Base-by-base conservation (phyloP, 345 rosid species). In the Turnera subulata region DNA sequence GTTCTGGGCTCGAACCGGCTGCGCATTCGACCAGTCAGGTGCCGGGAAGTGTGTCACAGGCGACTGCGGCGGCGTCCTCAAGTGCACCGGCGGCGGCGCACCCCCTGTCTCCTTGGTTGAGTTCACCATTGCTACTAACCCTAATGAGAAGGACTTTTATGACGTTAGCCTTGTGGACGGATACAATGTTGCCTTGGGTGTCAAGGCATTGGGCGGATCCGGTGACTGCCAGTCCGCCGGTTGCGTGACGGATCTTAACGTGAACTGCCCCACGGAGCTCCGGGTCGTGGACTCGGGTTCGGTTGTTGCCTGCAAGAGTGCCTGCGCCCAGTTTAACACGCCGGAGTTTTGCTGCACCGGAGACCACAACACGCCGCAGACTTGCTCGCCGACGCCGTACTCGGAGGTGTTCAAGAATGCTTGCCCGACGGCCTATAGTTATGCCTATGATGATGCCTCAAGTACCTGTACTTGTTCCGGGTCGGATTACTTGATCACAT, bases 101-200 rank as follows among this genome's bases (percentile, higher is more conserved):
- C 92, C 96, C 14, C 98, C 98, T 0, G 86, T 69, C 2, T 65
- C 84, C 23, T 82, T 86, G 0, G 95, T 58, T 0, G 98, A 88
- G 58, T 86, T 91, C 77, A 91, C 98, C 10, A 67, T 84, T 18
- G 92, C 77, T 11, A 51, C 75, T 0, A 50, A 32, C 58, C 47
- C 67, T 1, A 43, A 26, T 15, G 80, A 69, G 18, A 85, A 78
- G 63, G 98, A 91, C 60, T 91, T 88, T 63, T 91, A 91, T 59
- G 96, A 88, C 70, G 89, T 88, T n/a, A 91, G 96, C 19, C 78
- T 91, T 4, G 98, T 91, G 32, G 98, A 91, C 59, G 98, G 98
- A 1, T 91, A 91, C 80, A 91, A 91, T 38, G 78, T 88, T n/a
- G 90, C 75, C 42, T 54, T 88, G 76, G 85, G 85, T 1, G 86